Conservation (phyloP, 371 early-diverging fungal species). For the Mortierella sp. region DNA sequence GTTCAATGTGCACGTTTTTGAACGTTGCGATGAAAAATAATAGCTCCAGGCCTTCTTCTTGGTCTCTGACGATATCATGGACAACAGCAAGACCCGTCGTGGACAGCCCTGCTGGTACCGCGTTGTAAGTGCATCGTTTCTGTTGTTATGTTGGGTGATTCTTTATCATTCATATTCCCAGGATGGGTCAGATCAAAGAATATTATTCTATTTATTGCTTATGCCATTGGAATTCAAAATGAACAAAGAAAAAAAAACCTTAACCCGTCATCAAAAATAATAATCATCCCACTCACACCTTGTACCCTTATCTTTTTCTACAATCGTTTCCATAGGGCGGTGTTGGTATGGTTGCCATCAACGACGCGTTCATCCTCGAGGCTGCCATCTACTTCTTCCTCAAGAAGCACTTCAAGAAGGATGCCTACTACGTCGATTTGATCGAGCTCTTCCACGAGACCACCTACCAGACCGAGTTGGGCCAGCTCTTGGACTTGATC, state of each 20-base stretch:
- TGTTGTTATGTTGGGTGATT: neutral
- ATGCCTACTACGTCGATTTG: conserved; percentile 89
- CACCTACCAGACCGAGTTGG: conserved; percentile 97
- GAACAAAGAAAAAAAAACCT: neutral
- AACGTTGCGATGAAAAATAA: neutral
- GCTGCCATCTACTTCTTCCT: conserved; percentile 91
- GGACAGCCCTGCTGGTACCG: conserved; percentile 98
- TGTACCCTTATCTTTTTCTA: neutral
- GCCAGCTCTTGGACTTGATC: conserved; percentile 96
- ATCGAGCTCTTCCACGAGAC: conserved; percentile 96
- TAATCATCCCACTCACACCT: conserved; percentile 12
- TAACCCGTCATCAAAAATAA: neutral
- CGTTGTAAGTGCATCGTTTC: conserved; percentile 55
- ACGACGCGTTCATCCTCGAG: conserved; percentile 96
- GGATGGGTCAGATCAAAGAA: neutral
- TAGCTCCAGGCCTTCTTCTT: conserved; percentile 98
- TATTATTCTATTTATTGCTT: neutral
- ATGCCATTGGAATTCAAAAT: neutral
- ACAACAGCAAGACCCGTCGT: conserved; percentile 94
- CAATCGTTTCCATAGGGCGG: conserved; percentile 61
- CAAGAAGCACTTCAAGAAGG: conserved; percentile 91
- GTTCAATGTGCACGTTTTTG: neutral
- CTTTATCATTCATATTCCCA: neutral
- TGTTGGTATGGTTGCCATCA: conserved; percentile 95
- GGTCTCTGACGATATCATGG: conserved; percentile 99